A percentile compares a stretch with the other conserved stretches of the same genome.
Conservation (phyloP, 495 filamentous ascomycete genomes). For the Halenospora varia region DNA sequence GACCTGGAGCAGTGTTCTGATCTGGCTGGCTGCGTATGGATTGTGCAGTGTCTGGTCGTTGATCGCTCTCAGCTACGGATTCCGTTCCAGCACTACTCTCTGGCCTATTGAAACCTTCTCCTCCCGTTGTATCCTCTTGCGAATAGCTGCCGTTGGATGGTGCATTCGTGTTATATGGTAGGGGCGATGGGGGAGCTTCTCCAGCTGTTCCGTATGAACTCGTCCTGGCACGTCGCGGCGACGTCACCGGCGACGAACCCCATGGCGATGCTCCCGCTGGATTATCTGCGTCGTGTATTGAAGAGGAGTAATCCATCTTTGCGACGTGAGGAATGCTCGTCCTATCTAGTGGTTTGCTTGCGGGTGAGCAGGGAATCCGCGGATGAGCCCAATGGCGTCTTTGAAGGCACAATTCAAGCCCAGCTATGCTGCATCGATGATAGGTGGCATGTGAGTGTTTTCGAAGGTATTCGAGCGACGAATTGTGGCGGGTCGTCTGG, state of each 20-base stretch:
- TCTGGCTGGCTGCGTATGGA: conserved; percentile 40
- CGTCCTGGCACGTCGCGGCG: conserved; percentile 59
- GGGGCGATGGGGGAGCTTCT: conserved; percentile 56
- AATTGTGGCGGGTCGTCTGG: too few species aligned
- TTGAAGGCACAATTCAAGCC: neutral
- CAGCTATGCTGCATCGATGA: too few species aligned
- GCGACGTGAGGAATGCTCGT: neutral
- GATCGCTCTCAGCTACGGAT: conserved; percentile 21
- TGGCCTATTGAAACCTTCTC: conserved; percentile 15
- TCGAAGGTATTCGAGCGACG: too few species aligned
- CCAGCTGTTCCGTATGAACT: conserved; percentile 46
- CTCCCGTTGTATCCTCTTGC: conserved; percentile 24
- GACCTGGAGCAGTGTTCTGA: conserved; percentile 34
- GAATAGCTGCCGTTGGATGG: conserved; percentile 23
- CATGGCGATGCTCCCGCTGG: conserved; percentile 70
- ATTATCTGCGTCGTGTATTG: conserved; percentile 70
- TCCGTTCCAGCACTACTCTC: conserved; percentile 19
- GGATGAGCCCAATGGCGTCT: neutral
- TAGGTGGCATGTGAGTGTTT: too few species aligned
- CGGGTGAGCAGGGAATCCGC: neutral
- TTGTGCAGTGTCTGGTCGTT: conserved; percentile 37
- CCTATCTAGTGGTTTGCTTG: neutral
- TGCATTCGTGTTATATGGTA: conserved; percentile 34
- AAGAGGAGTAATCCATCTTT: conserved; percentile 80
- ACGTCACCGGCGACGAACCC: conserved; percentile 59